These are phyloP conservation scores for Cladosporium sp. DNA, from an alignment of 2,329 filamentous ascomycete species.

Conservation along the genomic window DNA sequence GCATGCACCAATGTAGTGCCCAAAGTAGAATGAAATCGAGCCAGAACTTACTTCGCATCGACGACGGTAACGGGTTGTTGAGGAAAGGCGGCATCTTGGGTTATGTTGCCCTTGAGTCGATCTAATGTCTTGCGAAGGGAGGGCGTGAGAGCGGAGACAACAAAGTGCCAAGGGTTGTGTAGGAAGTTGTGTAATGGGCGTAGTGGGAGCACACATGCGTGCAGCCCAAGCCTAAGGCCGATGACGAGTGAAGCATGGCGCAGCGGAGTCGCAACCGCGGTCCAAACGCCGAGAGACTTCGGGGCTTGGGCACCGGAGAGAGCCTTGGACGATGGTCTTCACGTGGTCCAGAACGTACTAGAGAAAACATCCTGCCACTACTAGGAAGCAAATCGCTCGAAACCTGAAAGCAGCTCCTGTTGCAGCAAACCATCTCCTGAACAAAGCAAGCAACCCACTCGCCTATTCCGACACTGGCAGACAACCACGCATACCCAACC, in stretches of 20 bases:
- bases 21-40: background rate
- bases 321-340: too few relatives aligned
- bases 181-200: background rate
- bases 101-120: background rate
- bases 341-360: too few relatives aligned
- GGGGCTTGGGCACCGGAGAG: background rate
- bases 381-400: too few relatives aligned
- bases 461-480: background rate
- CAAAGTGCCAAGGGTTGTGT: background rate
- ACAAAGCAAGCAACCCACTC: background rate
- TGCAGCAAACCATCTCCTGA: background rate
- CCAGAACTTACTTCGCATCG: conserved; percentile 47
- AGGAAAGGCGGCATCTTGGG: conserved; percentile 44
- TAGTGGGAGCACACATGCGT: background rate
- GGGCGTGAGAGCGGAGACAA: background rate
- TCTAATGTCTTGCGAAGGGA: background rate
- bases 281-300: background rate
- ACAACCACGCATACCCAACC: background rate
- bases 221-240: conserved; percentile 5
- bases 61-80: conserved; percentile 52
- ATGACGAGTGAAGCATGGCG: background rate
- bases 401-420: background rate
- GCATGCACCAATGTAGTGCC: background rate
- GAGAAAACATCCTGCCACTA: too few relatives aligned
- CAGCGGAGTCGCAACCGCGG: background rate